Conservation (phyloP, 2,329 filamentous ascomycete genomes). For the Neofusicoccum parvum region DNA sequence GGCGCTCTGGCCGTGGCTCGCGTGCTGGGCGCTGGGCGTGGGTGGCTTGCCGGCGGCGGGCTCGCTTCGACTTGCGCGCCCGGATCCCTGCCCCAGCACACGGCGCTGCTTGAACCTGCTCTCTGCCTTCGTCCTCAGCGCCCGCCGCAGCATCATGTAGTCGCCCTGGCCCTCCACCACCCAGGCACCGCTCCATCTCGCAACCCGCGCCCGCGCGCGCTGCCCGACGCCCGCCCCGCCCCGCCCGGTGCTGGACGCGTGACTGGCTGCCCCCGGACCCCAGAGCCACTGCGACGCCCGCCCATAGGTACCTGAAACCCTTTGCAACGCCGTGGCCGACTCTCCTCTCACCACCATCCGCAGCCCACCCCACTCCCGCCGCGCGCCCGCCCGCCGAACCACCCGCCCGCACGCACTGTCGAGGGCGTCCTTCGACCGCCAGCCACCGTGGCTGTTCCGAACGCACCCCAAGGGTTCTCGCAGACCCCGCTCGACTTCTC, state of each 20-base stretch:
- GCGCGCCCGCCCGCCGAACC: too few relatives aligned
- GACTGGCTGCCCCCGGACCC: background rate
- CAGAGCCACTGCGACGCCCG: background rate
- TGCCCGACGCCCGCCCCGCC: constrained; percentile 3
- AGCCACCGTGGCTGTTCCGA: constrained; percentile 36
- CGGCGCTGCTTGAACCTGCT: constrained; percentile 2
- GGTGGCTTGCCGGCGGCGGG: background rate
- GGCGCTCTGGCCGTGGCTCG: background rate
- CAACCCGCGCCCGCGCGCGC: background rate
- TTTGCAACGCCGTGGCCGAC: background rate
- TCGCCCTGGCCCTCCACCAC: background rate
- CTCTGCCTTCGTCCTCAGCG: background rate
- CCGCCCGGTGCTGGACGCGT: background rate
- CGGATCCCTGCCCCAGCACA: background rate
- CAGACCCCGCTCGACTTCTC: constrained; percentile 28
- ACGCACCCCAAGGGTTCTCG: constrained; percentile 27
- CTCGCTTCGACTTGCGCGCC: constrained; percentile 13
- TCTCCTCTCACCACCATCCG: background rate
- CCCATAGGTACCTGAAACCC: constrained; percentile 12
- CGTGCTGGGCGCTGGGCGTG: background rate
- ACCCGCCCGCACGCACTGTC: background rate
- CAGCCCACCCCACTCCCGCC: background rate
- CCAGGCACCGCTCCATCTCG: background rate
- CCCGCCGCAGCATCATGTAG: background rate
- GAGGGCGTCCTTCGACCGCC: background rate